Evolutionary conservation across 257 asterid genomes (phyloP).

Genomic region (Avicennia marina): DNA sequence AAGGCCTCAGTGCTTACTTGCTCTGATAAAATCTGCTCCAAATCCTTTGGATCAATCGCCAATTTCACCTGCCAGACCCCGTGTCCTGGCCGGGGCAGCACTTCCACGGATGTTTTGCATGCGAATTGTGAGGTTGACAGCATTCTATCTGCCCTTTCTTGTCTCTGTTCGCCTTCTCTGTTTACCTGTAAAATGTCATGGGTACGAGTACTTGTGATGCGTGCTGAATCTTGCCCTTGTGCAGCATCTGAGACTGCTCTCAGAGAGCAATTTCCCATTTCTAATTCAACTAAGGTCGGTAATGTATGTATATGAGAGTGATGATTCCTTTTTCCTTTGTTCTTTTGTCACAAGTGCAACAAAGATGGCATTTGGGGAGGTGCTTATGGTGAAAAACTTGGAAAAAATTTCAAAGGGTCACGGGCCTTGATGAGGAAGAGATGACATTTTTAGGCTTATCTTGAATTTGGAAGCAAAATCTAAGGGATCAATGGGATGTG

Average conservation of each 20-base stretch:
- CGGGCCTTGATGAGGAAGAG: slow-evolving; percentile 17
- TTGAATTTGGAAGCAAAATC: not conserved
- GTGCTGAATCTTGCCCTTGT: not conserved
- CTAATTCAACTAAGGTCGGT: not conserved
- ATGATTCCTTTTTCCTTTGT: not conserved
- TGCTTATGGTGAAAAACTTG: slow-evolving; percentile 11
- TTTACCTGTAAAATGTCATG: too few relatives aligned
- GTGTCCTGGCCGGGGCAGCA: slow-evolving; percentile 13
- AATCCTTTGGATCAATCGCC: slow-evolving; percentile 39
- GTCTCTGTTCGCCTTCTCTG: not conserved
- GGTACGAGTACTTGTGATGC: too few relatives aligned
- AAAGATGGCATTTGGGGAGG: slow-evolving; percentile 6
- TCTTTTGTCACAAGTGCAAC: not conserved
- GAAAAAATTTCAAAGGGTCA: slow-evolving; percentile 12
- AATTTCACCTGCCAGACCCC: slow-evolving; percentile 74
- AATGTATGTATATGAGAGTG: not conserved
- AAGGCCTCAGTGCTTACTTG: slow-evolving; percentile 54
- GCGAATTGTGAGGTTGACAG: not conserved
- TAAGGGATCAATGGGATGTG: not conserved
- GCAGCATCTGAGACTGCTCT: slow-evolving; percentile 35
- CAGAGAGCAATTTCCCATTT: slow-evolving; percentile 65
- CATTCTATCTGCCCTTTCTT: slow-evolving; percentile 13
- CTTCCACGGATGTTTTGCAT: slow-evolving; percentile 9
- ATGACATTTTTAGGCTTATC: not conserved
- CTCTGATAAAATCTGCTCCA: slow-evolving; percentile 56